These are phyloP conservation scores for Diaporthe destruens DNA, from an alignment of 2,329 filamentous ascomycete genomes.

Conservation along the genomic window DNA sequence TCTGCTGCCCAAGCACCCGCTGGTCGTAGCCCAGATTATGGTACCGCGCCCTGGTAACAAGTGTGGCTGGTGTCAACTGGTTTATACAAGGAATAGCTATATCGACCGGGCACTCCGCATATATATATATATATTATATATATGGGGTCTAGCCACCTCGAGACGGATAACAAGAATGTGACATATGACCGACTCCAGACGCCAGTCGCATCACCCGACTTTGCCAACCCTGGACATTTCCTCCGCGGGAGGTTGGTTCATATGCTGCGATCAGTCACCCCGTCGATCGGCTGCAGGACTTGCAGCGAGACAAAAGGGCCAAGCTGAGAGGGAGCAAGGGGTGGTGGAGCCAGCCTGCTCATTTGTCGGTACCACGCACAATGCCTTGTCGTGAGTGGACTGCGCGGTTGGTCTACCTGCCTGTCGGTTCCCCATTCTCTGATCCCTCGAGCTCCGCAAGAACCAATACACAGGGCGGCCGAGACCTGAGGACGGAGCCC, in stretches of 20 bases:
- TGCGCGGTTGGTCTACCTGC: conserved; percentile 3
- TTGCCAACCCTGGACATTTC: conserved; percentile 28
- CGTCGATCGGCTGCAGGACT: conserved; percentile 30
- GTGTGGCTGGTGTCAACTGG: conserved; percentile 10
- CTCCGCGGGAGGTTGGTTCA: conserved; percentile 26
- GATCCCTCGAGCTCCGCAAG: conserved; percentile 22
- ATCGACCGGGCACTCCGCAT: conserved; percentile 33
- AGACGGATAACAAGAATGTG: conserved; percentile 37
- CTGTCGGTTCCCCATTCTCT: conserved; percentile 28
- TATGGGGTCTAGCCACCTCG: conserved; percentile 19
- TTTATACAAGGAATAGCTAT: conserved; percentile 33
- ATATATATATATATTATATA: conserved; percentile 39
- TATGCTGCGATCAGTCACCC: conserved; percentile 31
- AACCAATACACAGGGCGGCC: conserved; percentile 33
- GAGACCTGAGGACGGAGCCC: conserved; percentile 18
- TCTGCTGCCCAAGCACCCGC: conserved; percentile 2
- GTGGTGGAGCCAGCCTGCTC: conserved; percentile 27
- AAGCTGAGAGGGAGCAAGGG: conserved; percentile 26
- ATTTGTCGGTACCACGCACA: conserved; percentile 26
- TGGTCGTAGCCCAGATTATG: conserved; percentile 19
- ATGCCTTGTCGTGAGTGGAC: conserved; percentile 25
- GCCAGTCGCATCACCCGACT: conserved; percentile 34
- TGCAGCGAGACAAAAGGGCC: conserved; percentile 25
- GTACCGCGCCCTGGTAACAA: conserved; percentile 13
- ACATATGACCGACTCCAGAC: conserved; percentile 36